A percentile compares a stretch with the other conserved stretches of the same genome.
phyloP scores from a whole-genome alignment of 1,284 basidiomycete species.

The Thelephora terrestris region DNA sequence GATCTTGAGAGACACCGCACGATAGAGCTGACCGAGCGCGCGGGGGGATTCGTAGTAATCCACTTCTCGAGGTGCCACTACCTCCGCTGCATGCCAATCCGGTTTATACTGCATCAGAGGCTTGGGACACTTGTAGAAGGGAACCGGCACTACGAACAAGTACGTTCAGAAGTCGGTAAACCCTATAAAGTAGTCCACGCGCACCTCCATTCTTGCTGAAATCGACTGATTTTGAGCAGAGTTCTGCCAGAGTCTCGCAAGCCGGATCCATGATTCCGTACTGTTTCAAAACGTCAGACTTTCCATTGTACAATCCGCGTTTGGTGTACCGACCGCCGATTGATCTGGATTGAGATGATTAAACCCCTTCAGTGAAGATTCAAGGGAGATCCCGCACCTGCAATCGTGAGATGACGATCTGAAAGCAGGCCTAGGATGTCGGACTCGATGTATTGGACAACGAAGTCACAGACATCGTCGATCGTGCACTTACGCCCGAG shows the following conservation, averaged over 20 bases:
- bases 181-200: conserved; percentile 18
- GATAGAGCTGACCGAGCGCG: conserved; percentile 60
- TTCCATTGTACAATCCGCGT: too few species aligned
- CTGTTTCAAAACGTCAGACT: conserved; percentile 22
- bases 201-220: conserved; percentile 56
- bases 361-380: neutral
- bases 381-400: conserved; percentile 34
- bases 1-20: conserved; percentile 42
- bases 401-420: conserved; percentile 62
- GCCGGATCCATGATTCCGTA: conserved; percentile 52
- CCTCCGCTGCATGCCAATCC: conserved; percentile 67
- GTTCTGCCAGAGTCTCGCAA: conserved; percentile 53
- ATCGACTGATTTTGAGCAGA: conserved; percentile 65
- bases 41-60: conserved; percentile 64
- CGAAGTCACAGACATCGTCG: conserved; percentile 71
- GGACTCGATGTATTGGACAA: conserved; percentile 76
- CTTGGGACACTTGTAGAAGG: conserved; percentile 29
- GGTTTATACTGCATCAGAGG: conserved; percentile 56
- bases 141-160: neutral
- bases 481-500: conserved; percentile 51
- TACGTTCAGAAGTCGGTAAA: neutral
- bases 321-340: conserved; percentile 36
- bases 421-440: conserved; percentile 63
- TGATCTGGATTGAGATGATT: conserved; percentile 36
- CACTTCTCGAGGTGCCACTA: conserved; percentile 39